These are phyloP conservation scores for Cladophialophora exuberans DNA, from an alignment of 2,329 filamentous ascomycete genomes.

Conservation along the genomic window DNA sequence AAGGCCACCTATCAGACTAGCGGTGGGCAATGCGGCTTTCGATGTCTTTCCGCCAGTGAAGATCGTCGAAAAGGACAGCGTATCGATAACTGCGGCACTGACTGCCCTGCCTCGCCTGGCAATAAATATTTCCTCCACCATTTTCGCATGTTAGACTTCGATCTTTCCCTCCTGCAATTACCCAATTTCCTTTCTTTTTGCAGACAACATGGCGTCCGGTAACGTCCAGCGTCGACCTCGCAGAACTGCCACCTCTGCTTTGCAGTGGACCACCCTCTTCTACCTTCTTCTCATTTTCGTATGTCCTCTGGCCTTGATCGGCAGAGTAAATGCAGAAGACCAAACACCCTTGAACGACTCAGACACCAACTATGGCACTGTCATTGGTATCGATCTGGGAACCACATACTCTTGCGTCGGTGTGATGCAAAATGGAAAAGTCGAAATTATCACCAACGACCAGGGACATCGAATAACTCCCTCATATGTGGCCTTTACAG, in stretches of 20 bases:
- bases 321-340: constrained; percentile 72
- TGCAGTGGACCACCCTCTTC: constrained; percentile 84
- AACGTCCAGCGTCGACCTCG: constrained; percentile 31
- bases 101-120: no score
- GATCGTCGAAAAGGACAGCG: constrained; percentile 27
- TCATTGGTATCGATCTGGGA: constrained; percentile 94
- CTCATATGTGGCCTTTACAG: constrained; percentile 94
- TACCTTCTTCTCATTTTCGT: constrained; percentile 89
- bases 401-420: constrained; percentile 87
- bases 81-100: constrained; percentile 26
- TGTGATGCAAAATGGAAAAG: constrained; percentile 94
- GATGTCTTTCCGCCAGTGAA: constrained; percentile 12
- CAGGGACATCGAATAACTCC: constrained; percentile 96
- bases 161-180: constrained; percentile 7
- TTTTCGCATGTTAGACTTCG: constrained; percentile 1
- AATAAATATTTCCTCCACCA: constrained; percentile 29
- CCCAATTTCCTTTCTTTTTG: not conserved
- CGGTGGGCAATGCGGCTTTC: not conserved
- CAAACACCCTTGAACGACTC: constrained; percentile 65
- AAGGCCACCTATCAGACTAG: constrained; percentile 5
- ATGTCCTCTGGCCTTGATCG: constrained; percentile 81
- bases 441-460: constrained; percentile 94
- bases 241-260: constrained; percentile 42
- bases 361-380: constrained; percentile 72
- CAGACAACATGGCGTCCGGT: constrained; percentile 16